Evolutionary conservation across 306 rosid species (phyloP), one percentile per base, ranked within the genome.

Genomic region (Acacia melanoxylon): DNA sequence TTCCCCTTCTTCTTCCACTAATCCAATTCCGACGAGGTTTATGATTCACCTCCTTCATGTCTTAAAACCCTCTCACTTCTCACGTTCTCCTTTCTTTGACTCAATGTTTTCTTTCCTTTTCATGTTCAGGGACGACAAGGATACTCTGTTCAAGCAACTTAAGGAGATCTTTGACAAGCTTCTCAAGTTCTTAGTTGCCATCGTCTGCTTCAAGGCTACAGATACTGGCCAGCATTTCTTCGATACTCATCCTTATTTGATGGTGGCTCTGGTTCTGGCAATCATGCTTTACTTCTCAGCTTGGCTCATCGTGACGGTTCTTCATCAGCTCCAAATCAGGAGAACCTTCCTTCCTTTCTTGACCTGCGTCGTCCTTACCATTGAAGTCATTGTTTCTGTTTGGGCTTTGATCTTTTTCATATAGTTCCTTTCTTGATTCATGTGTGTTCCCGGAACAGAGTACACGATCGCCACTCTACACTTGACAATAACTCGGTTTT

Each of bases 271-370:
- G 4, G 72, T 79, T 42, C 25, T 83, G n/a, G 14, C 52, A 41
- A 12, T 74, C 59, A 24, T 72, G 20, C n/a, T 83, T 5, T 54
- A 13, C 56, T 83, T 83, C 86, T 73, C 80, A 19, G 33, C 63
- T 0, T 31, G 76, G 58, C 9, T 83, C 24, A 19, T 73, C 1
- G 66, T 51, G 10, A 78, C 73, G 14, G 4, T 35, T 27, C 77
- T 65, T 66, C 76, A 12, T 74, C 72, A 22, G 31, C 37, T 6
- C 1, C 72, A 19, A 2, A 13, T 8, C 46, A 8, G 3, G 17
- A 37, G 16, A 12, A 5, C 22, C 15, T 54, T 56, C 0, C 9
- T 4, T 10, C 24, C 51, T 13, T n/a, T 56, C 56, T 11, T 76
- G 0, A 22, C 54, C 22, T 45, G 7, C 51, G 16, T 83, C 46